Base-by-base conservation (phyloP, 164 flowering plant genomes). In the Vitis labrusca region DNA sequence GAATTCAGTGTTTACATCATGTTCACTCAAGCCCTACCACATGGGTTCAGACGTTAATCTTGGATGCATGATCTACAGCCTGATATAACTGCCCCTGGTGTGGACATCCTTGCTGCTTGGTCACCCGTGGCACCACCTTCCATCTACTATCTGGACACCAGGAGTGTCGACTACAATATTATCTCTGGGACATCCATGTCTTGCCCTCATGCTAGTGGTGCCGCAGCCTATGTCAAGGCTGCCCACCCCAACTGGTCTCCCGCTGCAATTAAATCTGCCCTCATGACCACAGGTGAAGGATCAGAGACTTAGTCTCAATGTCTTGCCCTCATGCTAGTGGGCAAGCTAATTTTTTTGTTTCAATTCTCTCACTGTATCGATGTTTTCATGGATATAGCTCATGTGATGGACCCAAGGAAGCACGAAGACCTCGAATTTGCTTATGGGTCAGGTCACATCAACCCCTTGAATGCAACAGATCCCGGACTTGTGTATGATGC, bases 401-500 rank as follows among this genome's bases (percentile, higher is more conserved):
- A 32, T 10, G 44, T 64, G 9, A 71, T 86, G 86, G 73, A 78
- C 12, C 23, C 74, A 32, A 73, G 54, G 57, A 76, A 81, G 68
- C 70, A 74, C 13, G 64, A 62, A 14, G 84, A 82, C 54, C 80
- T 71, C 1, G 90, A 86, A 65, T 81, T 86, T 49, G 82, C 84
- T 1, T 86, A 84, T 9, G 88, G 92, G 1, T 69, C 89, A 0
- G 92, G 92, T 6, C 88, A 84, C 15, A 59, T 85, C 71, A 77
- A 86, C 71, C 88, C 88, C 11, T 4, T 55, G 6, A 59, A 63
- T 9, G 90, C 88, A 2, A 52, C 71, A 14, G n/a, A 81, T 19
- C 86, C 90, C 0, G 92, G 90, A 0, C 89, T 83, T 52, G 76
- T 86, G 15, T 88, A 74, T 15, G 86, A 88, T 29, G 73, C 85